These are phyloP conservation scores for Alternaria gansuensis DNA, from an alignment of 2,329 filamentous ascomycete genomes.

Conservation along the genomic window DNA sequence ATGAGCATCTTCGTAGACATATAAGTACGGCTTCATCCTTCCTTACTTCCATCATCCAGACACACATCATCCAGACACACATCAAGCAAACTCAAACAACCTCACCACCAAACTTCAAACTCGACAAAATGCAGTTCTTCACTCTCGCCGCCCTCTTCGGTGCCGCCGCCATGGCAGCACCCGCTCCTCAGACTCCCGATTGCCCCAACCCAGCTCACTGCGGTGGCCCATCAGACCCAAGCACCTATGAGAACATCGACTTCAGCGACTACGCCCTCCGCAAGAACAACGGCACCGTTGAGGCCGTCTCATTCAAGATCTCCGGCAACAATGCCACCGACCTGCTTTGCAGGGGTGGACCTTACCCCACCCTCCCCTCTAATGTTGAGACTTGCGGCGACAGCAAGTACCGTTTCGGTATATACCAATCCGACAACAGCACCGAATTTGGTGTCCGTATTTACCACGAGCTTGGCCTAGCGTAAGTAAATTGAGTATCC, in stretches of 20 bases:
- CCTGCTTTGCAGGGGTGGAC: constrained; percentile 22
- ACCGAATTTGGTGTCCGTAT: constrained; percentile 19
- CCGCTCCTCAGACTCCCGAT: constrained; percentile 29
- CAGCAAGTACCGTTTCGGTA: constrained; percentile 31
- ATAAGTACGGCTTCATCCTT: constrained; percentile 25
- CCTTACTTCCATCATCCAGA: constrained; percentile 4
- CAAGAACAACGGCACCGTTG: constrained; percentile 31
- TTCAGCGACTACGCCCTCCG: constrained; percentile 32
- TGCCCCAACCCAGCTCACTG: constrained; percentile 39
- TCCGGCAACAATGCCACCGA: constrained; percentile 28
- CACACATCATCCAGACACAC: constrained; percentile 4
- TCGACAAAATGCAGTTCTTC: constrained; percentile 32
- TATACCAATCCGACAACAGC: constrained; percentile 17
- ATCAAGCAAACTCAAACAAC: constrained; percentile 1
- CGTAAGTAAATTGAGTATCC: neutral
- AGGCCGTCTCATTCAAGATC: constrained; percentile 34
- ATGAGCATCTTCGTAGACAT: constrained; percentile 9
- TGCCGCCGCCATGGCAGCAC: constrained; percentile 32
- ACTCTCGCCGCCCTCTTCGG: constrained; percentile 31
- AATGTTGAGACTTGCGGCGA: constrained; percentile 27
- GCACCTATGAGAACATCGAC: constrained; percentile 33
- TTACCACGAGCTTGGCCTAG: constrained; percentile 29
- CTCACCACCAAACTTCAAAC: constrained; percentile 6
- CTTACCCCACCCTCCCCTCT: constrained; percentile 26
- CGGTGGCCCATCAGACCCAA: constrained; percentile 19